Base-by-base conservation (phyloP, 768 basidiomycete species). In the Suillus subaureus region DNA sequence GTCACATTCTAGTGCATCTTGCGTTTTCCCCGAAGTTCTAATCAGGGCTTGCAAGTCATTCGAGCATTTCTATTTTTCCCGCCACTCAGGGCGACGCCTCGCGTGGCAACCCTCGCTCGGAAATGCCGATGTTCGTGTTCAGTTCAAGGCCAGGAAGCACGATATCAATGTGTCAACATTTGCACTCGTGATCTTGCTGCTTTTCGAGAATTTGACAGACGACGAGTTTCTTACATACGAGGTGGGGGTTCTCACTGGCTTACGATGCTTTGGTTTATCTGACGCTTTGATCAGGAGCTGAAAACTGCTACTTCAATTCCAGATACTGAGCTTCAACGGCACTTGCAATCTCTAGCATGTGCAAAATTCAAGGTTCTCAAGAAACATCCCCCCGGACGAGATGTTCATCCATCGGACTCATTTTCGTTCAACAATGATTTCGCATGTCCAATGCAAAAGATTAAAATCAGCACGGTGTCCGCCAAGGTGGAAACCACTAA, bases 131-230 rank as follows among this genome's bases (percentile, higher is more conserved):
- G 87, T 99, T 52, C 86, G 88, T 64, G 90, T 90, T 13, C 77
- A 83, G 33, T 99, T 99, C 83, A 94, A 91, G 71, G 74, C 83
- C 9, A 81, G 87, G 71, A 88, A 82, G 61, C 94, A 98, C 70
- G 97, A 99, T 71, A 75, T 99, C 62, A 99, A 96, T 73, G 90
- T 99, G 2, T 89, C 96, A 3, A 97, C 97, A 2, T 89, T 91
- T 67, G 94, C 92, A 9, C 74, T 96, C 70, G 89, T 96, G 57
- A 90, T 99, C 66, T 82, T 99, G 3, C 81, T 97, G 40, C 84
- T 97, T 28, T 99, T 99, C 65, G 92, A 96, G 75, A 81, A 89
- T 57, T 70, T 92, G 39, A 79, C 71, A 1, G 87, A 90, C 0
- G 88, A 84, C 18, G 90, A 93, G 40, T 84, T 85, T 70, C 74